Evolutionary conservation across 129 eudicot species (phyloP).

Genomic region (Saposhnikovia divaricata): DNA sequence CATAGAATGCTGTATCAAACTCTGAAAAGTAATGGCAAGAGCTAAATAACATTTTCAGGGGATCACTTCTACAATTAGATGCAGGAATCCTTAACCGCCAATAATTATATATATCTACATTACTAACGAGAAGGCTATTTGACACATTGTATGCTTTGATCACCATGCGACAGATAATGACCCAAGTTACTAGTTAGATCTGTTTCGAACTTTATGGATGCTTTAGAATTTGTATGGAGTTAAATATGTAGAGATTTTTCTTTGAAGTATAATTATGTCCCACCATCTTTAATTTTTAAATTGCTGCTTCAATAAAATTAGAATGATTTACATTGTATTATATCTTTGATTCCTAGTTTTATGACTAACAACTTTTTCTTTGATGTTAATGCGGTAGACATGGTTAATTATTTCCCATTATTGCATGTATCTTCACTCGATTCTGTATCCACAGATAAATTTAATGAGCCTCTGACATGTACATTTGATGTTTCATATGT

Average conservation of each 20-base stretch:
- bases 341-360: neutral
- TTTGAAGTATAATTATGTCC: neutral
- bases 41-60: neutral
- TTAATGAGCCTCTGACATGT: neutral
- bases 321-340: neutral
- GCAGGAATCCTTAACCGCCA: neutral
- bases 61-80: neutral
- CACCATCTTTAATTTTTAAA: neutral
- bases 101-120: neutral
- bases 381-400: neutral
- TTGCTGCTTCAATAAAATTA: neutral
- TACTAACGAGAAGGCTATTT: neutral
- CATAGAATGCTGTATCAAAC: neutral
- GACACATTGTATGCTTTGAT: neutral
- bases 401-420: neutral
- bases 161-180: neutral
- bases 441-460: neutral
- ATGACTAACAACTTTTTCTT: neutral
- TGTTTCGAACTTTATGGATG: neutral
- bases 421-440: neutral
- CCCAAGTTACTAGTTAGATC: neutral
- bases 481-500: neutral
- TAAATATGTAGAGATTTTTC: neutral
- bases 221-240: neutral
- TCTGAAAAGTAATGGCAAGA: neutral